These are phyloP conservation scores for Erodium maritimum DNA, from an alignment of 345 rosid species.

Conservation along the genomic window DNA sequence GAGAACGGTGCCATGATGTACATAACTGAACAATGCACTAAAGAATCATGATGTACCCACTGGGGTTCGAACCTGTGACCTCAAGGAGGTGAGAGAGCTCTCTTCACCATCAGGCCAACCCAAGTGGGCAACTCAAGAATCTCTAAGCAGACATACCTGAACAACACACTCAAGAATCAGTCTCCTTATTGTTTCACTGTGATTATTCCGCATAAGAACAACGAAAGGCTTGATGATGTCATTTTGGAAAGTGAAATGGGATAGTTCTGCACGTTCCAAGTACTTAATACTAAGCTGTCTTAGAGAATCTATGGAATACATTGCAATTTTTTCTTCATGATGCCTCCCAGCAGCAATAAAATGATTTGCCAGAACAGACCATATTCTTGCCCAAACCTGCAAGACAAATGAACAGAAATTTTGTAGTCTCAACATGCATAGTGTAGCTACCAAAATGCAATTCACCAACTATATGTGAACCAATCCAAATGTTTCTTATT, in stretches of 20 bases:
- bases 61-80: too few relatives aligned
- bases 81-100: too few relatives aligned
- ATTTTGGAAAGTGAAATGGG: slow-evolving; percentile 89
- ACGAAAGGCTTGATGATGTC: slow-evolving; percentile 94
- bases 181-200: slow-evolving; percentile 62
- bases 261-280: slow-evolving; percentile 78
- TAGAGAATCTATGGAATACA: slow-evolving; percentile 92
- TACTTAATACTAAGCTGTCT: slow-evolving; percentile 92
- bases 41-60: too few relatives aligned
- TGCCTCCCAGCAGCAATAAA: slow-evolving; percentile 90
- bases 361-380: slow-evolving; percentile 88
- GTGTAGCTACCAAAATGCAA: background rate
- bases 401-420: slow-evolving; percentile 11
- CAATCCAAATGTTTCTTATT: background rate
- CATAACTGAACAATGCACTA: too few relatives aligned
- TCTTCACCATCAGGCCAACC: slow-evolving; percentile 1
- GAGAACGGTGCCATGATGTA: background rate
- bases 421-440: slow-evolving; percentile 2
- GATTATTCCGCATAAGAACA: slow-evolving; percentile 79
- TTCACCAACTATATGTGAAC: background rate
- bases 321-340: slow-evolving; percentile 81
- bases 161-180: slow-evolving; percentile 88
- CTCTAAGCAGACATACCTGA: slow-evolving; percentile 40
- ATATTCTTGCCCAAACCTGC: slow-evolving; percentile 94
- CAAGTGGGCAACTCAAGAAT: slow-evolving; percentile 9